A percentile compares a stretch with the other conserved stretches of the same genome.
phyloP scores from a whole-genome alignment of 139 green algal species.

The Chlorella sorokiniana region DNA sequence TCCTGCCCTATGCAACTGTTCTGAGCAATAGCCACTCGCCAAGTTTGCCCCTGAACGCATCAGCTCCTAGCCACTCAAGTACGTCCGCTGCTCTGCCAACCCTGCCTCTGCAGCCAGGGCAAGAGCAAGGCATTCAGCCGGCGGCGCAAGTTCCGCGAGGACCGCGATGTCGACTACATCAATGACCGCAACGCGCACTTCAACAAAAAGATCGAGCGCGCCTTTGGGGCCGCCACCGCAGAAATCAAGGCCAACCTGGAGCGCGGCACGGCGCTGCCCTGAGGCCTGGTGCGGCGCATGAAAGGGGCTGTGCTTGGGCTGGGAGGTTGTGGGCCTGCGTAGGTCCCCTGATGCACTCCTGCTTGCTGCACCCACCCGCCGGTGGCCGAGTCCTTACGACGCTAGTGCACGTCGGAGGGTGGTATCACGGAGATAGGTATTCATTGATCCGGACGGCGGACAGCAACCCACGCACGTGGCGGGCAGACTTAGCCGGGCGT shows the following conservation, averaged over 20 bases:
- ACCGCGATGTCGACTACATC: conserved; percentile 94
- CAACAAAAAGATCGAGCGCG: conserved; percentile 97
- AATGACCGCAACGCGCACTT: conserved; percentile 96
- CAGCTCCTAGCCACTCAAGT: too few species aligned
- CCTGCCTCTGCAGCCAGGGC: neutral
- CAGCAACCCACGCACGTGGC: conserved; percentile 2
- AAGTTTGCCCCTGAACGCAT: too few species aligned
- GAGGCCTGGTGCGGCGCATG: too few species aligned
- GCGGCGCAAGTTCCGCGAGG: conserved; percentile 67
- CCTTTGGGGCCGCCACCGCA: conserved; percentile 79
- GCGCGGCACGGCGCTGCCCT: conserved; percentile 95
- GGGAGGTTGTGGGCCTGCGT: neutral
- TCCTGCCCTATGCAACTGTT: neutral
- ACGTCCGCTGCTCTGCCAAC: too few species aligned
- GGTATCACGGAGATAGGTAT: conserved; percentile 39
- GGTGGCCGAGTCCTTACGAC: conserved; percentile 39
- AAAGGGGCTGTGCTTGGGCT: too few species aligned
- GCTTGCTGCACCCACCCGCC: conserved; percentile 19
- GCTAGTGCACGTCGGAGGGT: conserved; percentile 18
- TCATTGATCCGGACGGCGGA: conserved; percentile 14
- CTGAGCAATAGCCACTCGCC: neutral
- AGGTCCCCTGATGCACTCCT: neutral
- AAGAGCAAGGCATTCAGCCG: conserved; percentile 69
- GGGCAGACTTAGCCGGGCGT: neutral
- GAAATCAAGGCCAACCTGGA: conserved; percentile 99